A percentile compares a stretch with the other conserved stretches of the same genome.
phyloP scores from a whole-genome alignment of 2,329 filamentous ascomycete genomes.

The Xylaria sp. region DNA sequence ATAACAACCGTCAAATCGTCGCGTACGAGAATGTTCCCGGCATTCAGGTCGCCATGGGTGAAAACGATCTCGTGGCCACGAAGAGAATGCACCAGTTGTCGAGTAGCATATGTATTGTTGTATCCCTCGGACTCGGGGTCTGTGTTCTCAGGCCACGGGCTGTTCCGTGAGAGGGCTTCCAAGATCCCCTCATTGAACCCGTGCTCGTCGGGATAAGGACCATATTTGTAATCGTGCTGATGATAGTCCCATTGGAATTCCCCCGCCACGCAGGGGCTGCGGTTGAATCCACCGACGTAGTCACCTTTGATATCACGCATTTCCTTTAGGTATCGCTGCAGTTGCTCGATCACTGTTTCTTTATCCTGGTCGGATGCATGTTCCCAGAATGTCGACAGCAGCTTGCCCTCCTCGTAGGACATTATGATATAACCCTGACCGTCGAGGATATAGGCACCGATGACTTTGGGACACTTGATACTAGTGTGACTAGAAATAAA shows the following conservation, averaged over 20 bases:
- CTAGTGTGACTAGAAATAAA: constrained; percentile 19
- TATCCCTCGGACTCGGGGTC: constrained; percentile 24
- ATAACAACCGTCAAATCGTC: constrained; percentile 30
- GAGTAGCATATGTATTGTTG: constrained; percentile 13
- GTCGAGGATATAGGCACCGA: constrained; percentile 25
- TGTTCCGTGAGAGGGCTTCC: no score
- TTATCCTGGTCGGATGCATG: constrained; percentile 13
- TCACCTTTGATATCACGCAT: constrained; percentile 20
- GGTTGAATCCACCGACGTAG: no score
- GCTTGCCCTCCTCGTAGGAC: constrained; percentile 24
- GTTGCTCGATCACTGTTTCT: constrained; percentile 21
- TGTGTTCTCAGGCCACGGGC: no score
- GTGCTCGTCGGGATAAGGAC: constrained; percentile 23
- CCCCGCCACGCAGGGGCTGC: no score
- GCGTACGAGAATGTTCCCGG: constrained; percentile 28
- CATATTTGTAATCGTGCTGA: constrained; percentile 23
- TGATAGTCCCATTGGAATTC: no score
- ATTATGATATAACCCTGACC: constrained; percentile 22
- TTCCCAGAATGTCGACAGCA: constrained; percentile 23
- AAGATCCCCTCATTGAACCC: no score
- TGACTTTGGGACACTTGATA: constrained; percentile 28
- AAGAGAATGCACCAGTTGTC: constrained; percentile 30
- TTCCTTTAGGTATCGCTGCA: constrained; percentile 8
- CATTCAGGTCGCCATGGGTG: constrained; percentile 32
- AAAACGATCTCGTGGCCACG: constrained; percentile 31